Evolutionary conservation across 2,329 filamentous ascomycete genomes (phyloP), one percentile per base, ranked within the genome.

Genomic region (Dichotomopilus funicola): DNA sequence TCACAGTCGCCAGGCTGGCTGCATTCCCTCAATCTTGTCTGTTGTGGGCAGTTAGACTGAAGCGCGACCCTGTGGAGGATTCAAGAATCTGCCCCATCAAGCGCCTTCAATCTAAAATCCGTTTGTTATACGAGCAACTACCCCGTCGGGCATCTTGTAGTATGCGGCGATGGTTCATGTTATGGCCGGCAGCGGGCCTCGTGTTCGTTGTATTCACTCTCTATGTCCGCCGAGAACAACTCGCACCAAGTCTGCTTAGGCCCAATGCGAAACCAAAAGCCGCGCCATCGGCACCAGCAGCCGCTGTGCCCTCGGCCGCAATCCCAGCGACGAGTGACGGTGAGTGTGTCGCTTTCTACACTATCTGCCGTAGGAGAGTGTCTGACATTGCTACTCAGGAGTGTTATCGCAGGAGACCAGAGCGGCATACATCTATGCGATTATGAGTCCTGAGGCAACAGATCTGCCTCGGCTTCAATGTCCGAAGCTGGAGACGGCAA

Each of bases 401-500:
- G 13, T 38, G 0, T 42, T 58, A 2, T 12, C 54, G 34, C 43
- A 12, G 33, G 35, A 33, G 3, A 48, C 45, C 4, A 43, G 36
- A 19, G 37, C 50, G 7, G 36, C 54, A 6, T 63, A 63, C 31
- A 40, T 65, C 9, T 11, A 59, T 5, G 55, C 60, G 6, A 65
- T 65, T 50, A 46, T 63, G 37, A 43, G 59, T 38, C 49, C 54
- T 1, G 52, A 56, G 1, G 49, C 38, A 10, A 53, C 49, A 3
- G 54, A 44, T 1, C 49, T 61, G 1, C 57, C 59, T 12, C 57
- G 59, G 4, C 52, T 66, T 11, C 45, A 59, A 10, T 62, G 59
- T 19, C 60, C 62, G 1, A 45, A 57, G 9, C 38, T 49, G 9
- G 27, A 57, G n/a, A 3, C 34, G 12, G 34, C 45, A 19, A 60